Base-by-base conservation (phyloP, 352 stramenopile species). In the Pythium coloratum region DNA sequence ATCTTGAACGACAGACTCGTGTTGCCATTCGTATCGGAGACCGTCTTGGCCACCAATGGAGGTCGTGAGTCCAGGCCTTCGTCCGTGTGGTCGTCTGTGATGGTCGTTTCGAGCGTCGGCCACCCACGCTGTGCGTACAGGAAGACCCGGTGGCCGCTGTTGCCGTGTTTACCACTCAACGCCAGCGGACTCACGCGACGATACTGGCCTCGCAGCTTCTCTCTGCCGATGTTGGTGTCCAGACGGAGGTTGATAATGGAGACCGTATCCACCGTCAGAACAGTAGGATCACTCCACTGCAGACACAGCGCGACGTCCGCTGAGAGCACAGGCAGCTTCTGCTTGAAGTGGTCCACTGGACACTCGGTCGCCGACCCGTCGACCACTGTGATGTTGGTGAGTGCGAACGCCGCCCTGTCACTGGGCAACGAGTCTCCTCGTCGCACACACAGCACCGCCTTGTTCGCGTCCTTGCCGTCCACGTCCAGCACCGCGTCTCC, bases 51-150 rank as follows among this genome's bases (percentile, higher is more conserved):
- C 26, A 6, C 2, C 7, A 32, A 18, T 32, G 12, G 55, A 4
- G 13, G 33, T 26, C 38, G 33, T 18, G 55, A 34, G 30, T 50
- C 42, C 10, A 50, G 42, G 8, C 42, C 42, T 24, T 16, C 10
- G 10, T 50, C 10, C 8, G 42, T 4, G 18, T 20, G n/a, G 36
- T 33, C 14, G 20, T 55, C 49, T 28, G 16, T 30, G 67, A 67
- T 18, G 3, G 13, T 18, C 26, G 55, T 67, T n/a, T n/a, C n/a
- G n/a, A n/a, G n/a, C n/a, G n/a, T n/a, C n/a, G n/a, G n/a, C 60
- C 60, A 67, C 2, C 16, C 40, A 13, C 33, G 47, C 60, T 67
- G 60, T 14, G 50, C 38, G 51, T 61, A 67, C 34, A 67, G 26
- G 34, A 49, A 38, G 6, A 67, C 34, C 18, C 4, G 20, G 10